phyloP scores from a whole-genome alignment of 306 rosid species.

The Luffa aegyptiaca region DNA sequence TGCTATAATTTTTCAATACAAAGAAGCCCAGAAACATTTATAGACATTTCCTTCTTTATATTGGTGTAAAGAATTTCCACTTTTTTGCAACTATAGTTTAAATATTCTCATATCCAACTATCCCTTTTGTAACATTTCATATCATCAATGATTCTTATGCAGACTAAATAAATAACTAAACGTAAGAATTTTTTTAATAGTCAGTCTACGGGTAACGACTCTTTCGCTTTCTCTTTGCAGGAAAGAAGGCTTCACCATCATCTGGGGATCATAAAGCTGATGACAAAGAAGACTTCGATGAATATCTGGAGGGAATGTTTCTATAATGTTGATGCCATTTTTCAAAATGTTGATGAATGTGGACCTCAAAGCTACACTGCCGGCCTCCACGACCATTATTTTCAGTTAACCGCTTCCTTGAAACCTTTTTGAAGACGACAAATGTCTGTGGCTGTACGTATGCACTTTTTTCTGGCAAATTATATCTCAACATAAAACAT shows the following conservation, averaged over 20 bases:
- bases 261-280: slow-evolving; percentile 30
- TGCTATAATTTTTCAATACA: neutral
- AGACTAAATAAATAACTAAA: neutral
- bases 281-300: slow-evolving; percentile 45
- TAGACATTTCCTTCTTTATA: neutral
- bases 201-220: neutral
- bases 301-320: slow-evolving; percentile 85
- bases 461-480: neutral
- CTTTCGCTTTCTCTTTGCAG: slow-evolving; percentile 24
- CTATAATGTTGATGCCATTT: slow-evolving; percentile 25
- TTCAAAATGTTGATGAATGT: neutral
- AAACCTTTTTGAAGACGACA: neutral
- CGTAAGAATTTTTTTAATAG: neutral
- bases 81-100: neutral
- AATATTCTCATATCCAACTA: neutral
- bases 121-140: neutral
- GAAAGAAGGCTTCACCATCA: slow-evolving; percentile 44
- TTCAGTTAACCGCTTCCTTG: neutral
- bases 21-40: neutral
- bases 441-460: neutral
- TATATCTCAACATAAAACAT: neutral
- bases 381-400: neutral
- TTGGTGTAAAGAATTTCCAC: neutral
- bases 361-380: neutral
- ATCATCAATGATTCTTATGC: neutral